phyloP scores from a whole-genome alignment of 1,284 basidiomycete species.

The Cutaneotrichosporon cavernicola region DNA sequence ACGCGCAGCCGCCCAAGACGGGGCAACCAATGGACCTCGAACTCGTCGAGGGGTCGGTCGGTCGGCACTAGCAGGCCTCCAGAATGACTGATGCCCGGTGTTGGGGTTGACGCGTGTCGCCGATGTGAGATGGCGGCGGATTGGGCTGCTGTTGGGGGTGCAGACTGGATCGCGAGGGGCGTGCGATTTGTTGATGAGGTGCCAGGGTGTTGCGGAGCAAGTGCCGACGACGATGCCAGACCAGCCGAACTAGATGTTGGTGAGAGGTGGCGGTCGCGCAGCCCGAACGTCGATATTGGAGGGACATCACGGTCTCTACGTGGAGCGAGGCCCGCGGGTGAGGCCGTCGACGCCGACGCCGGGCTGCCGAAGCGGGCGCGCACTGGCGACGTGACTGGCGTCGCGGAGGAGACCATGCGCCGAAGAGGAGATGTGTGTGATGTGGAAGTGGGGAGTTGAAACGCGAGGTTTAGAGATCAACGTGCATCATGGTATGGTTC shows the following conservation, averaged over 20 bases:
- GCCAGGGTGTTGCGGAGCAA: not conserved
- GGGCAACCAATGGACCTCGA: constrained; percentile 43
- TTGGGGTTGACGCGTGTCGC: not conserved
- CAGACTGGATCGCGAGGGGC: not conserved
- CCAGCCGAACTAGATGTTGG: not conserved
- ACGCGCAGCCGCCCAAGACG: constrained; percentile 39
- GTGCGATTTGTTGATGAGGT: not conserved
- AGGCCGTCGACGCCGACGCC: not conserved
- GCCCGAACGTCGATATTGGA: not conserved
- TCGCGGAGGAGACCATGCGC: constrained; percentile 7
- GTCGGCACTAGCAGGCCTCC: constrained; percentile 41
- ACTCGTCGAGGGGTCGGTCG: constrained; percentile 40
- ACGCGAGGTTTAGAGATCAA: no score
- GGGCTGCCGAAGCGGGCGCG: constrained; percentile 9
- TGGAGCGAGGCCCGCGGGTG: not conserved
- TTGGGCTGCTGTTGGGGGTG: not conserved
- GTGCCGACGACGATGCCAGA: not conserved
- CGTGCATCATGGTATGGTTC: no score
- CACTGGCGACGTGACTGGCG: constrained; percentile 5
- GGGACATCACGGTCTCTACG: not conserved
- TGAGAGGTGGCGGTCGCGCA: not conserved
- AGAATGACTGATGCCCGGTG: not conserved
- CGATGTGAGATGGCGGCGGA: not conserved
- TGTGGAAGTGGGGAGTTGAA: not conserved
- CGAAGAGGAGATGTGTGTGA: not conserved